A percentile compares a stretch with the other conserved stretches of the same genome.
These are phyloP conservation scores for Pilasporangium apinafurcum DNA, from an alignment of 352 stramenopile species.

Conservation along the genomic window DNA sequence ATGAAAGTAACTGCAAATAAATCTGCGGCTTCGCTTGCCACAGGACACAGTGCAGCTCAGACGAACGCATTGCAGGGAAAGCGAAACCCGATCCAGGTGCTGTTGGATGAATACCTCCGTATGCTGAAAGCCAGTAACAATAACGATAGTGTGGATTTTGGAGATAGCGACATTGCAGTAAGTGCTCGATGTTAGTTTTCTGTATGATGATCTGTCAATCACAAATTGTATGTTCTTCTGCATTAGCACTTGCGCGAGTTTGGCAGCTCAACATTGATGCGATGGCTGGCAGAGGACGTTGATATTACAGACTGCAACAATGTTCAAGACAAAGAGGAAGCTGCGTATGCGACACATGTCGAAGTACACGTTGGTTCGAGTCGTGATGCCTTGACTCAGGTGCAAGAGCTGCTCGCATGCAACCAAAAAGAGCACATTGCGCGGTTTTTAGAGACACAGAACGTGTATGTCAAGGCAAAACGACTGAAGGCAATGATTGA, in stretches of 20 bases:
- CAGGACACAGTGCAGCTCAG: not conserved
- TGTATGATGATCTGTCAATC: not conserved
- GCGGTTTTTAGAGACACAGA: slow-evolving; percentile 25
- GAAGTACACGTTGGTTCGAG: slow-evolving; percentile 20
- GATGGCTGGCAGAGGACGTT: slow-evolving; percentile 16
- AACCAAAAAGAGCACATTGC: slow-evolving; percentile 34
- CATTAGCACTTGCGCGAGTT: slow-evolving; percentile 29
- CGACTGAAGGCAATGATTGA: not conserved
- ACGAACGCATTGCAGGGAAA: not conserved
- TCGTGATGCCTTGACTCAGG: slow-evolving; percentile 29
- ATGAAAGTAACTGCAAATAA: slow-evolving; percentile 1
- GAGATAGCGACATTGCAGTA: slow-evolving; percentile 26
- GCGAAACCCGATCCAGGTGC: slow-evolving; percentile 21
- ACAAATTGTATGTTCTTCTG: not conserved
- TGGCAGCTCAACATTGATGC: slow-evolving; percentile 8
- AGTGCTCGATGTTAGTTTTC: not conserved
- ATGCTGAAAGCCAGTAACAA: slow-evolving; percentile 20
- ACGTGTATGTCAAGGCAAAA: slow-evolving; percentile 14
- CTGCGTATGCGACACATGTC: slow-evolving; percentile 27
- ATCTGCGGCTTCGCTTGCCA: not conserved
- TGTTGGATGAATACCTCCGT: slow-evolving; percentile 23
- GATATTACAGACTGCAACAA: not conserved
- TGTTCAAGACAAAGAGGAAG: slow-evolving; percentile 16
- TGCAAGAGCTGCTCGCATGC: slow-evolving; percentile 24
- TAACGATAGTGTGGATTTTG: slow-evolving; percentile 28